Evolutionary conservation across 805 yeast species (phyloP), one percentile per base, ranked within the genome.

Genomic region (Ogataea parapolymorpha): DNA sequence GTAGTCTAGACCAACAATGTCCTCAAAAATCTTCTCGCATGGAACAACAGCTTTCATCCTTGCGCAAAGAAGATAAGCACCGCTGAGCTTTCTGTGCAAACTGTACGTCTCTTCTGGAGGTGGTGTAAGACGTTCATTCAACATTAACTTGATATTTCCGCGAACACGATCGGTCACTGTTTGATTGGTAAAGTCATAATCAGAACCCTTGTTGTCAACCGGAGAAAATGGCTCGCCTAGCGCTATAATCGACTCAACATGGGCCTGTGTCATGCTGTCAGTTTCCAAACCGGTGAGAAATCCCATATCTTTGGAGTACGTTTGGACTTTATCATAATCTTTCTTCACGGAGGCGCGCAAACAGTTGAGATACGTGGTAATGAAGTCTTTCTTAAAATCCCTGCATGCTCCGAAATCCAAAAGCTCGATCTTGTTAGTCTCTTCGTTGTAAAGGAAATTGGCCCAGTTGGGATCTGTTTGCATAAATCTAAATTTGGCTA

Each of bases 381-480:
- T 80, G 53, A 93, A 93, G 13, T 75, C 76, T 28, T 72, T 75
- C 16, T 78, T 70, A 61, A 79, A 93, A 24, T 79, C 85, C 49
- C 98, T 74, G 5, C 96, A 83, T 1, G 99, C 98, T 35, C 99
- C 99, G 65, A 93, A 93, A 66, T 93, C 99, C 39, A 93, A 68
- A 41, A 93, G 70, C 62, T 91, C 97, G 42, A 93, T 79, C 61
- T 83, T 80, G 18, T 75, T 65, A 2, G 89, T 79, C n/a, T 67
- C 52, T 25, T 70, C 70, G 57, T 93, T 89, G 67, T 85, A 89
- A 45, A 93, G 66, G 66, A 93, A 93, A 62, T 93, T 93, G 32
- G 99, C 97, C 99, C 99, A 93, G 63, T 93, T 93, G 37, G 99
- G 99, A 66, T 93, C 99, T 1, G 98, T 91, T 66, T 93, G 99